Base-by-base conservation (phyloP, 2,329 filamentous ascomycete species). In the Ploettnerulaceae sp. region DNA sequence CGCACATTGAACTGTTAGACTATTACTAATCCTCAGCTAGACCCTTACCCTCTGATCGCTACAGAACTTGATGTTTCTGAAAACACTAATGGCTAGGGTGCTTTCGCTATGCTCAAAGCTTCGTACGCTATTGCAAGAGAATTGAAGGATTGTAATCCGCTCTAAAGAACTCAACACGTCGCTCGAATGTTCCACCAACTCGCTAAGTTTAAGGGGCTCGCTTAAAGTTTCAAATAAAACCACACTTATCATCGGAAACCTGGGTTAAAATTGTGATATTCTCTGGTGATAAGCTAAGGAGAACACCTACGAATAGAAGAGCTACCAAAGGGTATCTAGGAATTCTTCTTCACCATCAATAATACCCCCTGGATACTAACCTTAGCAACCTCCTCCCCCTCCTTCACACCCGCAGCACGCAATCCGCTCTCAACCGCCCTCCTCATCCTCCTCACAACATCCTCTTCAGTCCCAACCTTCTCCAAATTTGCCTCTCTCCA, bases 401-500 rank as follows among this genome's bases (percentile, higher is more conserved):
- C 40, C 47, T 60, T 56, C 14, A 61, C 58, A 3, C 59, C 60
- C 3, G 39, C 57, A 22, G 61, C 59, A 22, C 55, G 47, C 47
- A 60, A 48, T 15, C 55, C 18, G 24, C 52, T 32, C 47, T 57
- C 47, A 43, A 66, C 39, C 39, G 52, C 45, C 29, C 45, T 55
- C 17, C 49, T 48, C 7, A 58, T 29, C 11, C 48, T 26, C 29
- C 17, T 44, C 18, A 68, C 51, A 14, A 64, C 57, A 55, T 69
- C 67, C 24, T 58, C 47, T 5, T 67, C 65, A 1, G 61, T 65
- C 9, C 61, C 64, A n/a, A 56, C 51, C 12, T 54, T 36, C 12
- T 66, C 62, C 12, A 61, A 60, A 55, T 69, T 50, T n/a, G 62
- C 65, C 24, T 52, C 56, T 65, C 59, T 26, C 66, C 58, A 68